These are phyloP conservation scores for Phaeomoniella chlamydospora DNA, from an alignment of 2,329 filamentous ascomycete species.

Conservation along the genomic window DNA sequence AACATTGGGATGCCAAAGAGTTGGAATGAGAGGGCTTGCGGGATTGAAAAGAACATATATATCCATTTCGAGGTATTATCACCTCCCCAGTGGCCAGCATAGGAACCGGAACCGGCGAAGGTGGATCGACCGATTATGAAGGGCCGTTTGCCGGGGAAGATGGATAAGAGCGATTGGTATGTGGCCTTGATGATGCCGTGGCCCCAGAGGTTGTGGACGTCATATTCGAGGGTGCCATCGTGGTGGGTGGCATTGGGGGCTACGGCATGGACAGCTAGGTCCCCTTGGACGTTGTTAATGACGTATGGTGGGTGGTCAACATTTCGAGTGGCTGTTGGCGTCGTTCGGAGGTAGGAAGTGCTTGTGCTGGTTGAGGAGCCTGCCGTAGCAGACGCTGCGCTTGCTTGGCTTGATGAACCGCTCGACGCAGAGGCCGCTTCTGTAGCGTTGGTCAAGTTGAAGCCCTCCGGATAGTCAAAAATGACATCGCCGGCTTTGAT, in stretches of 20 bases:
- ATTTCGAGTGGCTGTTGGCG: constrained; percentile 47
- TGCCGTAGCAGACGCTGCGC: constrained; percentile 19
- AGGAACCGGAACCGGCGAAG: constrained; percentile 61
- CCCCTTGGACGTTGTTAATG: constrained; percentile 59
- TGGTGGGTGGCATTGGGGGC: constrained; percentile 65
- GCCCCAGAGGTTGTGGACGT: constrained; percentile 69
- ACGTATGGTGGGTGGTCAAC: constrained; percentile 63
- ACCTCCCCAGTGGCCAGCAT: constrained; percentile 71
- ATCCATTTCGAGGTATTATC: constrained; percentile 59
- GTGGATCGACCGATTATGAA: constrained; percentile 77
- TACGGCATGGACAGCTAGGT: constrained; percentile 58
- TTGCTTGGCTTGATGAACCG: constrained; percentile 36
- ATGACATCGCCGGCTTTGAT: constrained; percentile 43
- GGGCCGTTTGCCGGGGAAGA: constrained; percentile 56
- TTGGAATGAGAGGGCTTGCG: constrained; percentile 61
- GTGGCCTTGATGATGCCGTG: constrained; percentile 65
- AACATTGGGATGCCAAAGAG: constrained; percentile 69
- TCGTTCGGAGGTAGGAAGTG: constrained; percentile 40
- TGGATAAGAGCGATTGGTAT: constrained; percentile 50
- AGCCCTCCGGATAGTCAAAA: constrained; percentile 52
- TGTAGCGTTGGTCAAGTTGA: constrained; percentile 53
- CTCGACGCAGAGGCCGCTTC: constrained; percentile 48
- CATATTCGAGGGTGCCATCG: constrained; percentile 62
- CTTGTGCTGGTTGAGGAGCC: constrained; percentile 18
- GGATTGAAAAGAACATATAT: constrained; percentile 63